phyloP scores from a whole-genome alignment of 805 yeast genomes.

The Brettanomyces nanus region DNA sequence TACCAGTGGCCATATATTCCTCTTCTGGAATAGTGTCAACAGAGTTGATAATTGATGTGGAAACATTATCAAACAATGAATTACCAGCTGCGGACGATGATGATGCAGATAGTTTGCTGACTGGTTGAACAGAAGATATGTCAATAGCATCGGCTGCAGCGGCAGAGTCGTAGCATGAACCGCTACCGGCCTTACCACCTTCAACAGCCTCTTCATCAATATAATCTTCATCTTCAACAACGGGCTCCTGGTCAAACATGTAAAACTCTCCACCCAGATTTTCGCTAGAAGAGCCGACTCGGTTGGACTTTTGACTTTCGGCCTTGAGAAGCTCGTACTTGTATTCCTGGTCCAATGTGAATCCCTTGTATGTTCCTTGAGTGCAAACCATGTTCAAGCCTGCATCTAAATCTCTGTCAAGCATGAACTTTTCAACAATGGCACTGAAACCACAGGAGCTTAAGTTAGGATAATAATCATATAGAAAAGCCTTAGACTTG shows the following conservation, averaged over 20 bases:
- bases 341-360: conserved; percentile 39
- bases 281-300: not conserved
- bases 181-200: not conserved
- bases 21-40: conserved; percentile 3
- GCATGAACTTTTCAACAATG: conserved; percentile 32
- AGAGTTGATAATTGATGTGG: conserved; percentile 8
- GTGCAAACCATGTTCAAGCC: conserved; percentile 24
- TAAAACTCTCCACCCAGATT: conserved; percentile 23
- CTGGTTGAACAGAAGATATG: not conserved
- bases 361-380: conserved; percentile 28
- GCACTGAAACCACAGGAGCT: conserved; percentile 33
- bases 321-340: conserved; percentile 15
- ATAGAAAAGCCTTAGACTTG: conserved; percentile 32
- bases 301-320: not conserved
- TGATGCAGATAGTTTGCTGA: not conserved
- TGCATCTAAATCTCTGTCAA: conserved; percentile 31
- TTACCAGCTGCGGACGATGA: conserved; percentile 7
- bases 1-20: not conserved
- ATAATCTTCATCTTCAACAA: not conserved
- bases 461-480: conserved; percentile 42
- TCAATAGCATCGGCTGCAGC: no score
- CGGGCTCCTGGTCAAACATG: conserved; percentile 26
- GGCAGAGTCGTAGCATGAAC: not conserved
- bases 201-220: not conserved
- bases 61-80: conserved; percentile 10